phyloP scores from a whole-genome alignment of 768 basidiomycete genomes.

The Boletus sp. region DNA sequence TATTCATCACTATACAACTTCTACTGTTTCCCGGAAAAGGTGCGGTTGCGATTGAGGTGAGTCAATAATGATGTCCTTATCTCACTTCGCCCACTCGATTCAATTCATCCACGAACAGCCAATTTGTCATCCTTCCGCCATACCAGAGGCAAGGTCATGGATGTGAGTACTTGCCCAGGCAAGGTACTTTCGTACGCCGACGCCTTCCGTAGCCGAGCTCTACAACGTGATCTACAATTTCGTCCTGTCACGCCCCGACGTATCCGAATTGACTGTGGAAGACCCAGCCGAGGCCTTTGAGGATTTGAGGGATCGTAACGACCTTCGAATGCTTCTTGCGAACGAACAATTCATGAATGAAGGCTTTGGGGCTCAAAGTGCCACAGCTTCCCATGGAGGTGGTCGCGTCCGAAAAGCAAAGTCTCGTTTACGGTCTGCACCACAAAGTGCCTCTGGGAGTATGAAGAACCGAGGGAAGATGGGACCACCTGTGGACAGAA shows the following conservation, averaged over 20 bases:
- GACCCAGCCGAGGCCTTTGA: slow-evolving; percentile 98
- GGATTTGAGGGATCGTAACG: slow-evolving; percentile 90
- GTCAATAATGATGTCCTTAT: slow-evolving; percentile 10
- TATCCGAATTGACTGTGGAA: slow-evolving; percentile 94
- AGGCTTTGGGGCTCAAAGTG: slow-evolving; percentile 48
- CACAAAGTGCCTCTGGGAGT: slow-evolving; percentile 21
- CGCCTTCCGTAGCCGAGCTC: slow-evolving; percentile 59
- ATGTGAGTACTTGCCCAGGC: slow-evolving; percentile 48
- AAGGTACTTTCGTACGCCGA: not conserved
- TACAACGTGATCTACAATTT: slow-evolving; percentile 85
- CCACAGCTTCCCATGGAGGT: slow-evolving; percentile 43
- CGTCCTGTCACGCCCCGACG: slow-evolving; percentile 56
- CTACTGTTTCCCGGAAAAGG: slow-evolving; percentile 90
- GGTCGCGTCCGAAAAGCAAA: slow-evolving; percentile 40
- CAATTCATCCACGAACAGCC: slow-evolving; percentile 44
- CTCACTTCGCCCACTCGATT: not conserved
- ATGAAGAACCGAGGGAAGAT: slow-evolving; percentile 51
- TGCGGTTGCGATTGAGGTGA: slow-evolving; percentile 82
- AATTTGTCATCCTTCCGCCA: slow-evolving; percentile 90
- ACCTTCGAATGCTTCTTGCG: slow-evolving; percentile 72
- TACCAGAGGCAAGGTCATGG: slow-evolving; percentile 90
- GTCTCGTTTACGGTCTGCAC: slow-evolving; percentile 32
- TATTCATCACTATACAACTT: slow-evolving; percentile 95
- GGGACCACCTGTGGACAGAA: slow-evolving; percentile 72
- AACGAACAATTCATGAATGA: slow-evolving; percentile 67